Base-by-base conservation (phyloP, 1,284 basidiomycete species). In the Boletus sp. region DNA sequence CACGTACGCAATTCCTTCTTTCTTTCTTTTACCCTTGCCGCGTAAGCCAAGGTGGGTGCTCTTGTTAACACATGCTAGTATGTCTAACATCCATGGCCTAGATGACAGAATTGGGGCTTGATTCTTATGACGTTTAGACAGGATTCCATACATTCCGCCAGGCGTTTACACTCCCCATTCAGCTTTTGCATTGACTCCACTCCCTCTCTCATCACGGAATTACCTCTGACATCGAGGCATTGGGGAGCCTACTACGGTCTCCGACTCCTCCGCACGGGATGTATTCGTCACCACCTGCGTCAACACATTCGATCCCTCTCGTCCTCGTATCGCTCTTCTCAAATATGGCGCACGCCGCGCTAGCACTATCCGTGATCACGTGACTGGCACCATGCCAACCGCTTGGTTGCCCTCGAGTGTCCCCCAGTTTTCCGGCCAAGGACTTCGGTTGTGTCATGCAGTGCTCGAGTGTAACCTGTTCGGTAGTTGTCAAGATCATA, bases 181-280 rank as follows among this genome's bases (percentile, higher is more conserved):
- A 16, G 14, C 44, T 16, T 7, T 6, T 46, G 14, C 44, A 17
- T 14, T 19, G 40, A 43, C 25, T 9, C 16, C 30, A 6, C 66
- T 64, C 25, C 6, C 35, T 48, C 6, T 70, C 66, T 6, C 68
- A 67, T 38, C 38, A 33, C 3, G 60, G 66, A 37, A 17, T 52
- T 19, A 28, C 28, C 14, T 9, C 16, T 17, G 27, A 7, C 17
- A 28, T 47, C 17, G 7, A 16, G 27, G 46, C 28, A 14, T 8
- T 25, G 2, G 27, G 17, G 1, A 47, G 17, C 17, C 16, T 19
- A 28, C 46, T 47, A 4, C n/a, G 21, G 19, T 43, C 40, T 6
- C 23, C 2, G 21, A 43, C n/a, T 13, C 40, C 21, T n/a, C 40
- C n/a, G 14, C n/a, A n/a, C 40, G 23, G 14, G 40, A 43, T 38